These are phyloP conservation scores for Entamoeba dispar DNA, from an alignment of 208 protist genomes.

Conservation along the genomic window DNA sequence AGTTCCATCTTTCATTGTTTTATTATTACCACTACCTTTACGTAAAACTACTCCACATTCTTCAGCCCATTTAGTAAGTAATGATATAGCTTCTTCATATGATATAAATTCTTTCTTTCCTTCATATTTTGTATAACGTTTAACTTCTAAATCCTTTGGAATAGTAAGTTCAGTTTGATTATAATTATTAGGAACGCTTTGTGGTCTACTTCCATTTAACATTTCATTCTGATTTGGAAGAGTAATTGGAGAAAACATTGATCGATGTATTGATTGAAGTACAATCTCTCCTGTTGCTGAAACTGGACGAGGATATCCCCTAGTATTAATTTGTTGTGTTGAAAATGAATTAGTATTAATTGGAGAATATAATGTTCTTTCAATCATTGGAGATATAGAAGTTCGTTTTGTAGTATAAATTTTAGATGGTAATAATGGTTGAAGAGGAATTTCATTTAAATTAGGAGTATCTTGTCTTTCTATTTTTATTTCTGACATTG, in stretches of 20 bases:
- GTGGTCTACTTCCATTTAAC: neutral
- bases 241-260: neutral
- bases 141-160: neutral
- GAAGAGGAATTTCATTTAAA: too few species aligned
- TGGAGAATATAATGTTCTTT: neutral
- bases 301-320: neutral
- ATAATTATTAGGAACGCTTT: neutral
- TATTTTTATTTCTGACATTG: too few species aligned
- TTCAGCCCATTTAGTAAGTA: neutral
- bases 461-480: too few species aligned
- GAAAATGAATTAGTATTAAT: neutral
- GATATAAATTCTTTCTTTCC: neutral
- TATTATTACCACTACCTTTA: neutral
- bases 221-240: neutral
- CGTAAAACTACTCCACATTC: neutral
- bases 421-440: too few species aligned
- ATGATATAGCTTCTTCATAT: neutral
- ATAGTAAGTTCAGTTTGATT: neutral
- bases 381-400: too few species aligned
- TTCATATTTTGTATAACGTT: neutral
- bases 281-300: neutral
- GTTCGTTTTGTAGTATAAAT: too few species aligned
- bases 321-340: neutral
- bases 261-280: neutral
- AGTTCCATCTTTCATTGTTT: neutral